Evolutionary conservation across 2,329 filamentous ascomycete species (phyloP), one percentile per base, ranked within the genome.

Genomic region (Aspergillus aculeatus): DNA sequence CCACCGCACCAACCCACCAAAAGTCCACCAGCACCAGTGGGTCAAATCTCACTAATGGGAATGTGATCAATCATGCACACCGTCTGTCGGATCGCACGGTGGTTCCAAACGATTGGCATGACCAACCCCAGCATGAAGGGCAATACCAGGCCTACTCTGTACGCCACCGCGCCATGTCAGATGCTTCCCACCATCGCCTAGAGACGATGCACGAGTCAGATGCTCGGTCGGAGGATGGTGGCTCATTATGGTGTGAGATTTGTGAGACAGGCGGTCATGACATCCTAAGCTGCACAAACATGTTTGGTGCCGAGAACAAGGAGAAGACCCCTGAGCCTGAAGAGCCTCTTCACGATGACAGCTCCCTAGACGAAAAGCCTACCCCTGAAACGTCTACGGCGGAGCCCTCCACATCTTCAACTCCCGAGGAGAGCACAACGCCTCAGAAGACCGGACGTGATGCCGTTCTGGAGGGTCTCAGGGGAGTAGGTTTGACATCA

Each of bases 251-350:
- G 90, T 98, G 94, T 77, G 95, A 98, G 78, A 95, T 98, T 63
- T 98, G 94, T 78, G 93, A 97, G 79, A 91, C 90, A 35, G 84
- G 86, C 50, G 93, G 94, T 16, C 94, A 98, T 72, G 94, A 98
- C 69, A 96, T 98, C 62, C 81, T 98, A 58, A 96, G 91, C 23
- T 98, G 94, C 82, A 92, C 90, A 56, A 94, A 92, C 75, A 95
- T 96, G 88, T 94, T 91, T 75, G 87, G 83, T 14, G 66, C 70
- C 16, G 70, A 69, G 10, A 66, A 65, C 48, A 67, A 68, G 21
- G 58, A 61, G 26, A 64, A 66, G 38, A 52, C 65, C 21, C 47
- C 56, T 12, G 60, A 58, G 16, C 26, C 56, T 7, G 55, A 61
- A 7, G 63, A 67, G 44, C 52, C 67, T 44, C 54, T 58, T 14